Percentiles rank a stretch among this genome's conserved stretches.
These are phyloP conservation scores for Camellia lanceoleosa DNA, from an alignment of 148 eudicot genomes.

Conservation along the genomic window DNA sequence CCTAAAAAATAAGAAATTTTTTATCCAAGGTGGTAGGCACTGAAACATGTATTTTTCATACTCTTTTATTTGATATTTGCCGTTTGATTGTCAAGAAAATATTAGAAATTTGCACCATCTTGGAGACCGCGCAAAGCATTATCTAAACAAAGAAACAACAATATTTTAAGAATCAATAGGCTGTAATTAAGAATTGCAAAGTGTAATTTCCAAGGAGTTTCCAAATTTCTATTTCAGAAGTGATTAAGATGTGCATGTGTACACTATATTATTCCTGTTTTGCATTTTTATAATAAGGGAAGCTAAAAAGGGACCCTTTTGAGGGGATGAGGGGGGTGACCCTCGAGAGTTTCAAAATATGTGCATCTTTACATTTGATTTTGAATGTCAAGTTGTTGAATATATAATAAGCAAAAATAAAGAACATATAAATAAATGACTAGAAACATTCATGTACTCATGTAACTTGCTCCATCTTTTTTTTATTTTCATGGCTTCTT, in stretches of 20 bases:
- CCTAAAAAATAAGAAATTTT: not conserved
- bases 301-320: not conserved
- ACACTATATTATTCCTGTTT: not conserved
- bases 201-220: conserved; percentile 1
- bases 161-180: not conserved
- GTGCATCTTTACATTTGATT: not conserved
- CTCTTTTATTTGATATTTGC: not conserved
- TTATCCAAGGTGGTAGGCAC: not conserved
- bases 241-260: not conserved
- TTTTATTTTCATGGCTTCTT: not conserved
- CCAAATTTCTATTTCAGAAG: not conserved
- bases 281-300: not conserved
- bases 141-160: no score
- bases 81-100: conserved; percentile 5
- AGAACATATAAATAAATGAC: no score
- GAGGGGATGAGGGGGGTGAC: not conserved
- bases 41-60: not conserved
- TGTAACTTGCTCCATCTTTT: not conserved
- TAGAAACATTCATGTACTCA: not conserved
- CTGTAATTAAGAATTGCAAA: not conserved
- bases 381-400: not conserved
- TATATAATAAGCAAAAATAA: not conserved
- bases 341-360: not conserved
- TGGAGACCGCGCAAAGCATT: not conserved
- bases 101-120: not conserved